Percentiles rank a stretch among this genome's conserved stretches.
These are phyloP conservation scores for Pythium dissimile DNA, from an alignment of 352 stramenopile genomes.

Conservation along the genomic window DNA sequence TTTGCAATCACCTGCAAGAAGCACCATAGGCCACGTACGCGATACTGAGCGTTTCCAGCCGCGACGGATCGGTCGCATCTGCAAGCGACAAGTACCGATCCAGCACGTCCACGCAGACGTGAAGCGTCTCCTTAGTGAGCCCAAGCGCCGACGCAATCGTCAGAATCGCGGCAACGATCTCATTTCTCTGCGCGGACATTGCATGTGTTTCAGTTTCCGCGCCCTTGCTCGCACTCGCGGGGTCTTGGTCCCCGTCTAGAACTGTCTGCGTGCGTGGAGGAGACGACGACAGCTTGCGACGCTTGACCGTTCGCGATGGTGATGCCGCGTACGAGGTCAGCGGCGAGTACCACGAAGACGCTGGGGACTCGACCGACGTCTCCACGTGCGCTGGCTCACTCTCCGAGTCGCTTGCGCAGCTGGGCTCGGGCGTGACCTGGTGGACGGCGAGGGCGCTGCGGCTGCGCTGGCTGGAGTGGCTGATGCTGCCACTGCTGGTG, in stretches of 20 bases:
- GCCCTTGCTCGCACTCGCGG: background rate
- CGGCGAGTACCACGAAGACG: constrained; percentile 2
- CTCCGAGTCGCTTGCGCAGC: background rate
- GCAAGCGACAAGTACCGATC: constrained; percentile 42
- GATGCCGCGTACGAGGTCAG: background rate
- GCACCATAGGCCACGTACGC: constrained; percentile 27
- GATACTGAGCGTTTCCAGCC: constrained; percentile 57
- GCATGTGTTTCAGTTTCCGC: background rate
- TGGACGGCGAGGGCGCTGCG: no score
- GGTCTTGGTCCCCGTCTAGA: background rate
- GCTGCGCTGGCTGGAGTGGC: no score
- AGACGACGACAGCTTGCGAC: no score
- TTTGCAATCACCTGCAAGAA: background rate
- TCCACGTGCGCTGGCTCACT: constrained; percentile 9
- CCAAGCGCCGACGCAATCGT: constrained; percentile 63
- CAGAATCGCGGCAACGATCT: constrained; percentile 60
- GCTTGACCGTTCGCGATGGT: no score
- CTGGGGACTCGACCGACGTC: constrained; percentile 13
- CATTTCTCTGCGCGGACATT: constrained; percentile 39
- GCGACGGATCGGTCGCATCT: constrained; percentile 16
- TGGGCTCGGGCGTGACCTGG: background rate
- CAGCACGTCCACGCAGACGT: constrained; percentile 53
- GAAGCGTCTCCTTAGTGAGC: constrained; percentile 53
- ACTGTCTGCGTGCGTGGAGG: no score
- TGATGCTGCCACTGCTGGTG: background rate